Evolutionary conservation across 208 protist species (phyloP).

Genomic region (Blastocrithidia nonstop): DNA sequence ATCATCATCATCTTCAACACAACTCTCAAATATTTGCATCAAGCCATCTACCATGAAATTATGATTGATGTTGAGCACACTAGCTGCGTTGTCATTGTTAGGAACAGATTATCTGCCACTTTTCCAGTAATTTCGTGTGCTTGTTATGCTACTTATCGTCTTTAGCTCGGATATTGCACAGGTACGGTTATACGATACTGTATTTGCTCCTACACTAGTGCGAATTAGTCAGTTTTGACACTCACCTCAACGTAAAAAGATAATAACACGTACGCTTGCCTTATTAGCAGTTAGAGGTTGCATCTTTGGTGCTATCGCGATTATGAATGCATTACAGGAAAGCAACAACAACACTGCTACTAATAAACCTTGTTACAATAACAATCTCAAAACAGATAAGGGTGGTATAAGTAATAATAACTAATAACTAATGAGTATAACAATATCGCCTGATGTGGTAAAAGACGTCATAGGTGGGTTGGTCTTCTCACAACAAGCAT

Average conservation of each 20-base stretch:
- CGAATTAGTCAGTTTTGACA: constrained; percentile 4
- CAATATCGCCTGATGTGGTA: constrained; percentile 16
- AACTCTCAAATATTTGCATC: no score
- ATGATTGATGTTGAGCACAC: constrained; percentile 41
- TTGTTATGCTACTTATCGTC: constrained; percentile 42
- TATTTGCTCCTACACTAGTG: constrained; percentile 22
- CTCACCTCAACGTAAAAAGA: constrained; percentile 15
- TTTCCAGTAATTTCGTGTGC: constrained; percentile 34
- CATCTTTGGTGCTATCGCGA: constrained; percentile 13
- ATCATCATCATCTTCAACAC: no score
- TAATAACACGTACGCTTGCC: constrained; percentile 12
- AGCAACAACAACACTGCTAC: no score
- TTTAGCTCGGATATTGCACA: constrained; percentile 25
- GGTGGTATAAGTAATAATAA: no score
- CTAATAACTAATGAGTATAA: no score
- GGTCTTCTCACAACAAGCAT: constrained; percentile 18
- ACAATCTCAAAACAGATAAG: no score
- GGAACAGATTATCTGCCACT: constrained; percentile 34
- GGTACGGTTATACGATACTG: constrained; percentile 33
- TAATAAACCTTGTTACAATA: no score
- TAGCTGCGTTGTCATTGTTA: constrained; percentile 18
- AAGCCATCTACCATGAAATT: constrained; percentile 35
- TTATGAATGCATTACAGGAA: constrained; percentile 24
- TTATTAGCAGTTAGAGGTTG: constrained; percentile 16
- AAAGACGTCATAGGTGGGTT: constrained; percentile 37